A percentile compares a stretch with the other conserved stretches of the same genome.
Evolutionary conservation across 192 early-diverging fungal genomes (phyloP).

Genomic region (Coemansia sp.): DNA sequence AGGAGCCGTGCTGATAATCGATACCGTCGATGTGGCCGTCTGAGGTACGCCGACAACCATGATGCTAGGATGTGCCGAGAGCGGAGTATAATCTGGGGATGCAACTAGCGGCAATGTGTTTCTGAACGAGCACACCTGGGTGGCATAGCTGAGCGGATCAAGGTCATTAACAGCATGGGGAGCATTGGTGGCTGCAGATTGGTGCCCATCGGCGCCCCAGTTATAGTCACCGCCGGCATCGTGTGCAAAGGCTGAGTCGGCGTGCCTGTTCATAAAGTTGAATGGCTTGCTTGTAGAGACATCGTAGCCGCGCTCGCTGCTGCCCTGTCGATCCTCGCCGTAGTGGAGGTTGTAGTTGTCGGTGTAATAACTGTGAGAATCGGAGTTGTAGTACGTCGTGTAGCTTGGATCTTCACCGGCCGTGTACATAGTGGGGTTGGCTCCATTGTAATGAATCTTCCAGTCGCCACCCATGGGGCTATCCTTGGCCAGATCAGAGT

Average conservation of each 20-base stretch:
- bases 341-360: conserved; percentile 16
- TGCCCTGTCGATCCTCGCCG: conserved; percentile 9
- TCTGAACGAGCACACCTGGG: conserved; percentile 35
- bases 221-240: conserved; percentile 32
- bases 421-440: conserved; percentile 31
- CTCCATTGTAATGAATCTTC: conserved; percentile 34
- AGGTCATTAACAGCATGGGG: conserved; percentile 52
- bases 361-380: conserved; percentile 8
- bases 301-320: conserved; percentile 7
- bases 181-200: neutral
- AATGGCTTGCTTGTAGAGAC: conserved; percentile 32
- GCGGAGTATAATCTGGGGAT: neutral
- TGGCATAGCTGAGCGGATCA: conserved; percentile 55
- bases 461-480: conserved; percentile 18
- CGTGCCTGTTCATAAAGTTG: conserved; percentile 50
- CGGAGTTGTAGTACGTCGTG: conserved; percentile 14
- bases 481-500: conserved; percentile 17
- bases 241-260: conserved; percentile 33
- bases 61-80: conserved; percentile 36
- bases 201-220: neutral
- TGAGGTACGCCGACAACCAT: conserved; percentile 44
- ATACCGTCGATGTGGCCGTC: conserved; percentile 15
- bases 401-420: conserved; percentile 22
- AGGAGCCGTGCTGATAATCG: conserved; percentile 22
- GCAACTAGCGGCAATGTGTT: conserved; percentile 30